phyloP scores from a whole-genome alignment of 495 filamentous ascomycete species.

The Penicillium diatomitis region DNA sequence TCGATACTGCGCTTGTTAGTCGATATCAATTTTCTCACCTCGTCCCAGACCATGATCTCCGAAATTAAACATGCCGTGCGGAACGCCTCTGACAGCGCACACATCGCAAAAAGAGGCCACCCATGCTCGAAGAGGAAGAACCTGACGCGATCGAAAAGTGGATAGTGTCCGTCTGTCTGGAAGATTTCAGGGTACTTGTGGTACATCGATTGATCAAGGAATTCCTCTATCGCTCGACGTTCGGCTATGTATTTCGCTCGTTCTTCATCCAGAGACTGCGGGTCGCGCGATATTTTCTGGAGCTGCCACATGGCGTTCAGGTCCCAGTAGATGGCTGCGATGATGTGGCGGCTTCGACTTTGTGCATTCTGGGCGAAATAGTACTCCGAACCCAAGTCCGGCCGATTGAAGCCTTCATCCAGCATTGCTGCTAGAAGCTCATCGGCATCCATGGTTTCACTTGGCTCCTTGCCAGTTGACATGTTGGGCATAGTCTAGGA shows the following conservation, averaged over 20 bases:
- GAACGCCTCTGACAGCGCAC: constrained; percentile 24
- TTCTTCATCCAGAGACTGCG: not conserved
- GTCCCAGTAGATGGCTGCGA: constrained; percentile 4
- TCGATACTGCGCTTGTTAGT: constrained; percentile 20
- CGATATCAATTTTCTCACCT: constrained; percentile 8
- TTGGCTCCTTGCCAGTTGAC: too few relatives aligned
- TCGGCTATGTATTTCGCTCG: not conserved
- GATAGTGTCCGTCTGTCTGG: not conserved
- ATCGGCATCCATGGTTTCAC: too few relatives aligned
- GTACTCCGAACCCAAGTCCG: too few relatives aligned
- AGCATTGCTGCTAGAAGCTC: too few relatives aligned
- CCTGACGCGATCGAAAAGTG: not conserved
- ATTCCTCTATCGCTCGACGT: not conserved
- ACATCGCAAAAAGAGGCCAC: constrained; percentile 30
- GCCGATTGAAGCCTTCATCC: not conserved
- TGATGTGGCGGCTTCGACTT: not conserved
- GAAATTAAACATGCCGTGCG: constrained; percentile 5
- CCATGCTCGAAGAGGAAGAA: constrained; percentile 3
- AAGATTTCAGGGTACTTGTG: not conserved
- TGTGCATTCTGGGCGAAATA: not conserved
- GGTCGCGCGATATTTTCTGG: not conserved
- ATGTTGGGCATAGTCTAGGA: too few relatives aligned
- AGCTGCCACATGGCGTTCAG: not conserved
- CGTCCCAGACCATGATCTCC: constrained; percentile 9
- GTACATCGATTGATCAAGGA: not conserved